Base-by-base conservation (phyloP, 345 rosid species). In the Combretum micranthum region DNA sequence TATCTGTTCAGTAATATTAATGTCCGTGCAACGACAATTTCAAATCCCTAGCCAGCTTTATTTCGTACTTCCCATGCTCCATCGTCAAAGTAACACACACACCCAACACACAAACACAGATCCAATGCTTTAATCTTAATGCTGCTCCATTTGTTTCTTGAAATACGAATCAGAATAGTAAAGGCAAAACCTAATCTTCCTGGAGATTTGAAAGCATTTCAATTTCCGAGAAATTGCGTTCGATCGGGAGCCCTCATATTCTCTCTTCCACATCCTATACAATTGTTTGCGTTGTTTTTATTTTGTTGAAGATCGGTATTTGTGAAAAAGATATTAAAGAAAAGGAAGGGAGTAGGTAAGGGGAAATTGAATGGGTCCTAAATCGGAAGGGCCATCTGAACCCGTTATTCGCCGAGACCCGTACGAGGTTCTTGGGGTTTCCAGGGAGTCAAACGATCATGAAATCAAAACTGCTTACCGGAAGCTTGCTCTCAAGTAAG, bases 401-500 rank as follows among this genome's bases (percentile, higher is more conserved):
- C 86, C 90, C 50, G 56, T 65, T 46, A 49, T 60, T 59, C 83
- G 97, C 50, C 70, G 95, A 42, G 99, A 90, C 68, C 99, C 97
- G 0, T 94, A 94, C 56, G 97, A 94, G 83, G 99, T 94, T 2
- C 75, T 94, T 54, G 75, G 68, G 20, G 96, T 94, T 26, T 66
- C 99, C 12, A 87, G 62, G 69, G 99, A 94, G 61, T 87, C 97
- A 0, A 70, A 83, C 22, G 97, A 94, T 65, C 97, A 90, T 64
- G 99, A 94, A 59, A 87, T 94, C 72, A 94, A 94, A 71, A 80
- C 97, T 20, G 90, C 99, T 44, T 94, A 94, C 50, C 59, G 99
- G 55, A 94, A 85, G 81, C 87, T 87, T 57, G 99, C 99, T 67
- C 96, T 94, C 43, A 94, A 87, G 99, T 94, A 70, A 77, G 87